A percentile compares a stretch with the other conserved stretches of the same genome.
These are phyloP conservation scores for Trichophyton equinum DNA, from an alignment of 2,329 filamentous ascomycete genomes.

Conservation along the genomic window DNA sequence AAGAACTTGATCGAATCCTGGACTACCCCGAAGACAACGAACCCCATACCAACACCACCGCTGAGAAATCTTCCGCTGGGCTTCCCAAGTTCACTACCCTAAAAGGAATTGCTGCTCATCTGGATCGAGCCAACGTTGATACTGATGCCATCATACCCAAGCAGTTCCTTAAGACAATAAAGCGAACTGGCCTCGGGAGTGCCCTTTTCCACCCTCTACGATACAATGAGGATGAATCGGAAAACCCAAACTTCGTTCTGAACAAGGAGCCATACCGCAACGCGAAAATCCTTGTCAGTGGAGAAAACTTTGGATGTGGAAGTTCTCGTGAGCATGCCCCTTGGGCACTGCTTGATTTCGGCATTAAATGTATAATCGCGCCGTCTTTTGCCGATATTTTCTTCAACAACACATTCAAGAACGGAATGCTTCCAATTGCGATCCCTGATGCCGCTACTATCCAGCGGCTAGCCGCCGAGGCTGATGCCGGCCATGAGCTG, in stretches of 20 bases:
- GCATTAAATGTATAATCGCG: conserved; percentile 86
- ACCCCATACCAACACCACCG: conserved; percentile 47
- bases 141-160: conserved; percentile 99
- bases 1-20: conserved; percentile 51
- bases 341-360: conserved; percentile 93
- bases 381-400: conserved; percentile 86
- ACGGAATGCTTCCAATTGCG: conserved; percentile 86
- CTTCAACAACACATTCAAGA: conserved; percentile 99
- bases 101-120: conserved; percentile 74
- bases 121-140: conserved; percentile 84
- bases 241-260: conserved; percentile 72
- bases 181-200: conserved; percentile 80
- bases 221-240: conserved; percentile 58
- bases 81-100: conserved; percentile 74
- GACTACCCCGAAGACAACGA: conserved; percentile 51
- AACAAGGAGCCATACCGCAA: conserved; percentile 78
- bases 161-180: conserved; percentile 98
- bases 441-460: conserved; percentile 57
- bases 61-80: conserved; percentile 42
- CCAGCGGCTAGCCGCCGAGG: conserved; percentile 61
- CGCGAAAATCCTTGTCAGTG: conserved; percentile 82
- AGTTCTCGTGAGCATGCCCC: conserved; percentile 88
- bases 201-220: conserved; percentile 81
- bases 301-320: conserved; percentile 90
- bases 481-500: conserved; percentile 65